A percentile compares a stretch with the other conserved stretches of the same genome.
Evolutionary conservation across 1,284 basidiomycete genomes (phyloP).

Genomic region (Ustilago sp.): DNA sequence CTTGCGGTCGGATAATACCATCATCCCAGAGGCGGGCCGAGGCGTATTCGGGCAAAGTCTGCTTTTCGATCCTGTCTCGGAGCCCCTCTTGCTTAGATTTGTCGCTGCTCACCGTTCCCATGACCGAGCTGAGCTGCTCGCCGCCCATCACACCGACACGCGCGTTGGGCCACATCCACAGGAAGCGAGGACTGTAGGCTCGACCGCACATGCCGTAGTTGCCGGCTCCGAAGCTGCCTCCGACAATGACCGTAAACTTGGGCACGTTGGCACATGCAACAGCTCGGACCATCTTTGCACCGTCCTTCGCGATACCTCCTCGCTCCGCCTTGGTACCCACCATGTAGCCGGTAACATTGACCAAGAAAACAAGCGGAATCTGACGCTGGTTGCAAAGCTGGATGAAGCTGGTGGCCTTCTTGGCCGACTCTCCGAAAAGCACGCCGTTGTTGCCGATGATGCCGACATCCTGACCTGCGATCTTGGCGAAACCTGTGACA

Average conservation of each 20-base stretch:
- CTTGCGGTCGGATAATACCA: slow-evolving; percentile 89
- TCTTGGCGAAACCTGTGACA: slow-evolving; percentile 78
- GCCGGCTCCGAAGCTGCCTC: slow-evolving; percentile 92
- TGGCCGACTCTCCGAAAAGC: slow-evolving; percentile 88
- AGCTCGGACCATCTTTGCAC: slow-evolving; percentile 96
- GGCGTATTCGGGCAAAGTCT: slow-evolving; percentile 86
- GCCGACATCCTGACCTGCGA: slow-evolving; percentile 56
- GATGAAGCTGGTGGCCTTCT: slow-evolving; percentile 95
- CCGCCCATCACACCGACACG: slow-evolving; percentile 97
- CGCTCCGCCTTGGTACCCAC: slow-evolving; percentile 92
- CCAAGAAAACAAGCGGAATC: slow-evolving; percentile 90
- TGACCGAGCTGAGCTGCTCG: slow-evolving; percentile 89
- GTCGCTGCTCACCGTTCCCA: slow-evolving; percentile 81
- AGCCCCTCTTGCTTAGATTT: slow-evolving; percentile 71
- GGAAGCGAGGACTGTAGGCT: slow-evolving; percentile 89
- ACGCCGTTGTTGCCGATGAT: slow-evolving; percentile 95
- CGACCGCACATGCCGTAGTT: slow-evolving; percentile 76
- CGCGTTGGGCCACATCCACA: slow-evolving; percentile 99
- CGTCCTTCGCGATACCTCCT: slow-evolving; percentile 96
- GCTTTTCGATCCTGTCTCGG: slow-evolving; percentile 83
- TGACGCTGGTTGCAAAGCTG: slow-evolving; percentile 90
- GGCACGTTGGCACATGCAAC: slow-evolving; percentile 94
- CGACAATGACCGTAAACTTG: slow-evolving; percentile 93
- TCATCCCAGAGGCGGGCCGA: slow-evolving; percentile 94
- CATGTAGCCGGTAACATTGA: slow-evolving; percentile 92